Percentiles rank a stretch among this genome's conserved stretches.
Evolutionary conservation across 305 asterid genomes (phyloP).

Genomic region (Solanum hybrid): DNA sequence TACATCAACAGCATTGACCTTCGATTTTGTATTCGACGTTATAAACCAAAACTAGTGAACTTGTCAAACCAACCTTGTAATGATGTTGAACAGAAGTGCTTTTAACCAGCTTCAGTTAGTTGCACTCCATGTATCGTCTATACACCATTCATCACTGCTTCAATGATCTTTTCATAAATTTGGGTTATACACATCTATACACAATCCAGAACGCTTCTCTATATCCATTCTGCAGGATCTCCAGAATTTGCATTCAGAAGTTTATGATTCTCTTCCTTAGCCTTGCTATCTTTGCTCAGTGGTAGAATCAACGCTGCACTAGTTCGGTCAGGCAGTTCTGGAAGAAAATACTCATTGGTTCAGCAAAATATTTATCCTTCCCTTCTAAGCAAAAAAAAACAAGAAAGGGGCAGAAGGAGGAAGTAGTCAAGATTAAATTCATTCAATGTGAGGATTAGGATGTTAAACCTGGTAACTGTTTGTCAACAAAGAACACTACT

Average conservation of each 20-base stretch:
- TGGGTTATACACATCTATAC: conserved; percentile 57
- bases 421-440: background rate
- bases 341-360: background rate
- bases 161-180: conserved; percentile 69
- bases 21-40: background rate
- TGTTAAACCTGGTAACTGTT: conserved; percentile 60
- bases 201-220: background rate
- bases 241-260: conserved; percentile 61
- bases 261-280: conserved; percentile 70
- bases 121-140: conserved; percentile 8
- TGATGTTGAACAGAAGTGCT: background rate
- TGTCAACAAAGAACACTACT: conserved; percentile 84
- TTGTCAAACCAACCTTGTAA: background rate
- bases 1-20: background rate
- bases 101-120: conserved; percentile 4
- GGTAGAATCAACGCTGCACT: conserved; percentile 35
- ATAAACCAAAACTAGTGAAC: background rate
- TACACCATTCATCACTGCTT: conserved; percentile 52
- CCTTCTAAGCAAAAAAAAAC: background rate
- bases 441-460: background rate
- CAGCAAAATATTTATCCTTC: background rate
- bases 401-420: background rate
- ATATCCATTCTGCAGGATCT: conserved; percentile 67
- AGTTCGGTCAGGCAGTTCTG: conserved; percentile 75
- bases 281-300: conserved; percentile 47